Evolutionary conservation across 331 rosid species (phyloP).

Genomic region (Malus hybrid): DNA sequence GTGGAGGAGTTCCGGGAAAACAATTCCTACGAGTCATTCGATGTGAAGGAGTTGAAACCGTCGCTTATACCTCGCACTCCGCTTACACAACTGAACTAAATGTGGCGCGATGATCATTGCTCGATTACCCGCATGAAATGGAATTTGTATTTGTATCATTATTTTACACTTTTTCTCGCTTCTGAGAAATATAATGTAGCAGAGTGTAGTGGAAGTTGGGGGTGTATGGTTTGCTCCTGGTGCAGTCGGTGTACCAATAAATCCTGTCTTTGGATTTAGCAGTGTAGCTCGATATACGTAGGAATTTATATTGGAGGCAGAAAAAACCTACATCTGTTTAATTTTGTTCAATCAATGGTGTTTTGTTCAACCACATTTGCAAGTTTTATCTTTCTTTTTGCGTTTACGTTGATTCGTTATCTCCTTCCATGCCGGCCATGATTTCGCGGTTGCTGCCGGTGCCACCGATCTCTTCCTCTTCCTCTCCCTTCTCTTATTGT

Average conservation of each 20-base stretch:
- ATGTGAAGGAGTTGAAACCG: conserved; percentile 66
- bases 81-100: conserved; percentile 51
- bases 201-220: not conserved
- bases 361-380: not conserved
- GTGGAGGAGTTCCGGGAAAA: conserved; percentile 83
- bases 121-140: conserved; percentile 1
- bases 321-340: not conserved
- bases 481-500: not conserved
- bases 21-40: conserved; percentile 44
- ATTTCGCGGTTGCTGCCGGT: not conserved
- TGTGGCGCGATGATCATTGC: not conserved
- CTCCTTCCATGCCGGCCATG: not conserved
- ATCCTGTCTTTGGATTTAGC: conserved; percentile 68
- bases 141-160: conserved; percentile 42
- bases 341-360: conserved; percentile 7
- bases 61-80: conserved; percentile 94
- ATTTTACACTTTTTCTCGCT: conserved; percentile 13
- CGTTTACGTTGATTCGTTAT: not conserved
- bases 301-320: conserved; percentile 29
- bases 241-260: conserved; percentile 26
- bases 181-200: not conserved
- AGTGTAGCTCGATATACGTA: conserved; percentile 11
- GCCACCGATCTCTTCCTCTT: not conserved
- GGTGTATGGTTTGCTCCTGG: conserved; percentile 9
- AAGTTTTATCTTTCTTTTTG: not conserved